These are phyloP conservation scores for Graphilbum ipis-grandicollis DNA, from an alignment of 2,329 filamentous ascomycete species.

Conservation along the genomic window DNA sequence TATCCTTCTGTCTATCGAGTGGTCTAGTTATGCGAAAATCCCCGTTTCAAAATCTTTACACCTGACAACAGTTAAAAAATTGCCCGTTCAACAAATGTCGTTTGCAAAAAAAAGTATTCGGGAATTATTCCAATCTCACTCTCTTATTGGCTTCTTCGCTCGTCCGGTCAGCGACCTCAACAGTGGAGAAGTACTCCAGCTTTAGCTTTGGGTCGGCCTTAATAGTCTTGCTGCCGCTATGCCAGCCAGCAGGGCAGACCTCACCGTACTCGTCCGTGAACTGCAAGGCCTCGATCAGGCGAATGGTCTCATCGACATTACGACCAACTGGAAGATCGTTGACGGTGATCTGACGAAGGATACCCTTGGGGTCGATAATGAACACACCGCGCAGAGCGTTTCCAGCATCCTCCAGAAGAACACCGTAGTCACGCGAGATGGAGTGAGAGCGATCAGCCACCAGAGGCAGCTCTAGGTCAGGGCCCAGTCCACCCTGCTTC, in stretches of 20 bases:
- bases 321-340: slow-evolving; percentile 49
- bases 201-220: slow-evolving; percentile 34
- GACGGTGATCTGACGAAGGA: slow-evolving; percentile 44
- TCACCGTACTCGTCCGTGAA: slow-evolving; percentile 75
- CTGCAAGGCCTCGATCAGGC: slow-evolving; percentile 58
- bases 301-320: slow-evolving; percentile 45
- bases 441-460: slow-evolving; percentile 44
- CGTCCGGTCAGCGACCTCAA: slow-evolving; percentile 18
- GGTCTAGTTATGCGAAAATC: neutral
- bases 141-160: slow-evolving; percentile 1
- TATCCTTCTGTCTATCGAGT: neutral
- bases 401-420: slow-evolving; percentile 45
- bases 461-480: slow-evolving; percentile 40
- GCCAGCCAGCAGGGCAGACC: slow-evolving; percentile 41
- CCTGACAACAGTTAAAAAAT: slow-evolving; percentile 1
- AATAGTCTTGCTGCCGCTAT: slow-evolving; percentile 27
- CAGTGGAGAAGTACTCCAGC: slow-evolving; percentile 26
- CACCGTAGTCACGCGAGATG: slow-evolving; percentile 43
- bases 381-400: slow-evolving; percentile 46
- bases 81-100: neutral
- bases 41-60: slow-evolving; percentile 1
- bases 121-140: slow-evolving; percentile 1
- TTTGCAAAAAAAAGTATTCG: neutral
- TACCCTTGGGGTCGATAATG: slow-evolving; percentile 47
- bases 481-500: slow-evolving; percentile 43